Conservation (phyloP, 202 grass and related monocot species). For the Bolboschoenoplectus hybrid region DNA sequence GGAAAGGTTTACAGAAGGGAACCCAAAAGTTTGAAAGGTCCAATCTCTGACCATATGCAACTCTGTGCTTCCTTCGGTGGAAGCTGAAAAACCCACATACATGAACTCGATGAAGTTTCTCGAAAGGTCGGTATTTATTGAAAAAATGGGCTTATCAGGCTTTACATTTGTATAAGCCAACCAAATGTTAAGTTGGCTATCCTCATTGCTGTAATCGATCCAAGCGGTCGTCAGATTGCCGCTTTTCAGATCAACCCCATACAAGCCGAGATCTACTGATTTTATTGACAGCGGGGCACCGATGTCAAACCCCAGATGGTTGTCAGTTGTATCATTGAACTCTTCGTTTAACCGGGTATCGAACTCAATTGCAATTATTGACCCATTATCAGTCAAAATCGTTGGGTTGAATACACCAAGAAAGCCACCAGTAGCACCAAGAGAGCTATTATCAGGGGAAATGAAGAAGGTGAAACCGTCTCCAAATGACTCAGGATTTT, state of each 20-base stretch:
- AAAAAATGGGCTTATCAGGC: constrained; percentile 53
- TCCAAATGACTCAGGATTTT: constrained; percentile 52
- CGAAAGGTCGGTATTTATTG: constrained; percentile 54
- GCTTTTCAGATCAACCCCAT: constrained; percentile 59
- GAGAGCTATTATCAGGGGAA: constrained; percentile 55
- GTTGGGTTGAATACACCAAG: constrained; percentile 72
- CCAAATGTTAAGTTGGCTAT: constrained; percentile 55
- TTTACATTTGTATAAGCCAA: constrained; percentile 48
- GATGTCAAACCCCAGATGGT: constrained; percentile 82
- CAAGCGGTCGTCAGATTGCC: constrained; percentile 73
- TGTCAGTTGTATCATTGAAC: constrained; percentile 61
- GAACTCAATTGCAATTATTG: constrained; percentile 71
- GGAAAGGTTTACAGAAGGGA: constrained; percentile 37
- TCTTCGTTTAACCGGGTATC: constrained; percentile 63
- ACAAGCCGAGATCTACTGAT: constrained; percentile 45
- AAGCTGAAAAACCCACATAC: constrained; percentile 92
- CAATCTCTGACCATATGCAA: constrained; percentile 74
- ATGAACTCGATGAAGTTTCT: constrained; percentile 51
- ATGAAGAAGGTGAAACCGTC: constrained; percentile 89
- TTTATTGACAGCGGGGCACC: constrained; percentile 48
- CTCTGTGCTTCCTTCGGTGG: constrained; percentile 82
- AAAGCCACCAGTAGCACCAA: constrained; percentile 69
- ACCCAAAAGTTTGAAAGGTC: constrained; percentile 62
- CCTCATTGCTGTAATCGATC: constrained; percentile 60
- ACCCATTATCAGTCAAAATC: background rate